phyloP scores from a whole-genome alignment of 768 basidiomycete genomes.

The Clitopilus passeckerianus region DNA sequence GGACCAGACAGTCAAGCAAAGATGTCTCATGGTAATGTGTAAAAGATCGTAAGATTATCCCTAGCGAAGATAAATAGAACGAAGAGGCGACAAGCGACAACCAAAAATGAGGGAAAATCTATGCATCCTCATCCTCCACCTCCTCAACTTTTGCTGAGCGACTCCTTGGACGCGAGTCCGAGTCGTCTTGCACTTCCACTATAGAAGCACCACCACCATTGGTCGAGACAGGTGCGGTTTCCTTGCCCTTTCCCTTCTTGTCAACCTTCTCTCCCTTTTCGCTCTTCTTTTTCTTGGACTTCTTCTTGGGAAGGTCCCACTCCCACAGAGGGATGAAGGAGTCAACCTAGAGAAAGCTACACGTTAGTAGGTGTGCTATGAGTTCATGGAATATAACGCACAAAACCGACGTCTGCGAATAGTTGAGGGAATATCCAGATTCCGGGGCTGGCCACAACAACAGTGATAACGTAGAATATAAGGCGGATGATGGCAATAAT shows the following conservation, averaged over 20 bases:
- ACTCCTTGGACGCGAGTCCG: slow-evolving; percentile 33
- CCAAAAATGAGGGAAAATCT: neutral
- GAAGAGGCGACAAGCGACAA: neutral
- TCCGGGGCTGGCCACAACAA: slow-evolving; percentile 80
- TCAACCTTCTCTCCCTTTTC: slow-evolving; percentile 55
- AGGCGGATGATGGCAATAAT: slow-evolving; percentile 85
- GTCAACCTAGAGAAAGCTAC: slow-evolving; percentile 62
- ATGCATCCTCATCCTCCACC: slow-evolving; percentile 37
- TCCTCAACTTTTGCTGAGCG: slow-evolving; percentile 43
- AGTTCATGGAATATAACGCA: slow-evolving; percentile 39
- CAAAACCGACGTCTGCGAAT: slow-evolving; percentile 98
- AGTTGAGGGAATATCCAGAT: slow-evolving; percentile 99
- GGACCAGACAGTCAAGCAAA: too few relatives aligned
- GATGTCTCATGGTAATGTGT: neutral
- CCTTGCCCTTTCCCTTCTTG: slow-evolving; percentile 37
- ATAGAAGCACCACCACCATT: slow-evolving; percentile 37
- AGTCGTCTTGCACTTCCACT: slow-evolving; percentile 43
- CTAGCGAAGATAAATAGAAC: slow-evolving; percentile 6
- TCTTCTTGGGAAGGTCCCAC: slow-evolving; percentile 87
- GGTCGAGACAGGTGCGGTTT: slow-evolving; percentile 28
- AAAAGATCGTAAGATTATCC: neutral
- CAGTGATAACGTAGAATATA: slow-evolving; percentile 91
- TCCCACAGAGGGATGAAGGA: slow-evolving; percentile 97
- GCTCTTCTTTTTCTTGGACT: slow-evolving; percentile 60
- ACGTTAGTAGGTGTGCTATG: neutral